A percentile compares a stretch with the other conserved stretches of the same genome.
phyloP scores from a whole-genome alignment of 352 stramenopile species.

The Phytopythium boreale region DNA sequence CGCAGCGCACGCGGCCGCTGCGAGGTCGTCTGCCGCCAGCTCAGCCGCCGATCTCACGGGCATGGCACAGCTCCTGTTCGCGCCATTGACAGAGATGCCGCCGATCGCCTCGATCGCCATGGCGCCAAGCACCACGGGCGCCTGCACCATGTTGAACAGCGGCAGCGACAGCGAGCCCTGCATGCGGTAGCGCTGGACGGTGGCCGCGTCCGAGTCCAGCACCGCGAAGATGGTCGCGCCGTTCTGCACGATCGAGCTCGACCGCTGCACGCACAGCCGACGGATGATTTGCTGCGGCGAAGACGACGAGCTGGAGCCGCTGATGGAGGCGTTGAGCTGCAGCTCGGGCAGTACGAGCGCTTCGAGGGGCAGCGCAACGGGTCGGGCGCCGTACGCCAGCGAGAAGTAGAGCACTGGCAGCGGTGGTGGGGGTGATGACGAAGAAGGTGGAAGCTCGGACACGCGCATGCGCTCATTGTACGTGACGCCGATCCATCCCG shows the following conservation, averaged over 20 bases:
- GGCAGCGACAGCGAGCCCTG: constrained; percentile 41
- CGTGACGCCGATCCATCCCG: constrained; percentile 44
- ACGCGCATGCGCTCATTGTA: constrained; percentile 43
- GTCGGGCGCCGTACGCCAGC: constrained; percentile 27
- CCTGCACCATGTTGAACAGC: constrained; percentile 73
- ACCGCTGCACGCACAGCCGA: constrained; percentile 52
- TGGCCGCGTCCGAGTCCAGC: constrained; percentile 36
- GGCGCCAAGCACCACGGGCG: constrained; percentile 52
- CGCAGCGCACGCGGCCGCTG: background rate
- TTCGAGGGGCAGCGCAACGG: constrained; percentile 40
- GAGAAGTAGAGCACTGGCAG: constrained; percentile 48
- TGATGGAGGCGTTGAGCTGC: constrained; percentile 3
- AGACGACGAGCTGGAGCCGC: background rate
- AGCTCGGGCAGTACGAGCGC: constrained; percentile 37
- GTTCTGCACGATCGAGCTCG: constrained; percentile 49
- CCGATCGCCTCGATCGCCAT: constrained; percentile 52
- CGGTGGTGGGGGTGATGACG: background rate
- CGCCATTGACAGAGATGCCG: constrained; percentile 40
- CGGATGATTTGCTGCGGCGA: constrained; percentile 7
- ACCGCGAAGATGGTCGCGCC: constrained; percentile 41
- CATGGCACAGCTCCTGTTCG: constrained; percentile 33
- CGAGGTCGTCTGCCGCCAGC: background rate
- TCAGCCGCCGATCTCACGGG: background rate
- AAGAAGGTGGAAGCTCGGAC: constrained; percentile 26
- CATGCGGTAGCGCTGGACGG: constrained; percentile 45